Conservation (phyloP, 164 flowering plant species). For the Macadamia integrifolia region DNA sequence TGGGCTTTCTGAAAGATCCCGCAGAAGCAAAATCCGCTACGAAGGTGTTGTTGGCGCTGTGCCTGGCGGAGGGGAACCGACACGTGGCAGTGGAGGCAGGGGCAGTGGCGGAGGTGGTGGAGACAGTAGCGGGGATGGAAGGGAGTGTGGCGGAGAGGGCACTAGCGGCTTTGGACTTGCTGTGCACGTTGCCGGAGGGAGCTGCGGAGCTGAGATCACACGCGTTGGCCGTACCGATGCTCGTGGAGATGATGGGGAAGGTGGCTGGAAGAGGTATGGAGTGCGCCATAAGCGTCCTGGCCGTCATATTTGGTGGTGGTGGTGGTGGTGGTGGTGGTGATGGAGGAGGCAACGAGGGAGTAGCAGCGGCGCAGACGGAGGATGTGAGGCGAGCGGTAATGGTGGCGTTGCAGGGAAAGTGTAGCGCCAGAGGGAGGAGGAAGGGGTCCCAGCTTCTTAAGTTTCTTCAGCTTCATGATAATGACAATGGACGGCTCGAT, state of each 20-base stretch:
- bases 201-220: constrained; percentile 66
- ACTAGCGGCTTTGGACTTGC: constrained; percentile 72
- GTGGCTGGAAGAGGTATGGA: constrained; percentile 66
- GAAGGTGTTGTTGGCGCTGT: constrained; percentile 63
- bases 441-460: constrained; percentile 71
- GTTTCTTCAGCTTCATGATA: constrained; percentile 21
- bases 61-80: constrained; percentile 64
- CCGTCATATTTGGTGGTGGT: constrained; percentile 39
- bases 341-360: neutral
- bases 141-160: constrained; percentile 70
- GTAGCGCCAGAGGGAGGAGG: constrained; percentile 69
- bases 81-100: constrained; percentile 68
- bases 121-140: constrained; percentile 55
- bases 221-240: constrained; percentile 80
- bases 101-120: constrained; percentile 45
- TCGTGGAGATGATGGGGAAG: constrained; percentile 67
- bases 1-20: constrained; percentile 28
- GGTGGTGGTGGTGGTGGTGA: constrained; percentile 21
- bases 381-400: constrained; percentile 76
- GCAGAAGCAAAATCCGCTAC: constrained; percentile 53
- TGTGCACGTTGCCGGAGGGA: constrained; percentile 78
- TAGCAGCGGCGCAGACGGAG: constrained; percentile 50
- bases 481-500: constrained; percentile 48
- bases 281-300: constrained; percentile 60
- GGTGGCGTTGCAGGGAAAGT: constrained; percentile 72